Evolutionary conservation across 2,329 filamentous ascomycete genomes (phyloP), one percentile per base, ranked within the genome.

Genomic region (Fusarium sp.): DNA sequence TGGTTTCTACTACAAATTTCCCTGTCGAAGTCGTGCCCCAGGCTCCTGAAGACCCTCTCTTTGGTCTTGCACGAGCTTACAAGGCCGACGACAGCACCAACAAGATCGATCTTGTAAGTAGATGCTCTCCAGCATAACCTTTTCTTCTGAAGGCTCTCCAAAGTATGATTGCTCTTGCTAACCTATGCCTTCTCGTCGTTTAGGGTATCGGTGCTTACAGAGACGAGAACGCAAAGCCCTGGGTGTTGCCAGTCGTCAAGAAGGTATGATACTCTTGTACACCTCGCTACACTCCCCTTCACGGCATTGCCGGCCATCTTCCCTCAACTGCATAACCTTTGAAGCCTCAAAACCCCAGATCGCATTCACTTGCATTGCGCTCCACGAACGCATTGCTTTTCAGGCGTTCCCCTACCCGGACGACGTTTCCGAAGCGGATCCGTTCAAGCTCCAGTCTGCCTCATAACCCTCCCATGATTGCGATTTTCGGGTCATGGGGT

Each of bases 181-280:
- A 77, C 64, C 39, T 62, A n/a, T 59, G 38, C 44, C 57, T 65
- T 60, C 44, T 44, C 44, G 13, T 62, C 50, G 38, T 44, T 41
- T 66, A 90, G 89, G 90, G 90, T 66, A 91, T 98, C 85, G 96
- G 96, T 78, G 96, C 96, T 67, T 99, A 99, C 85, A 90, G 96
- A 82, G 96, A 98, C 81, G 89, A 98, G 85, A 93, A 95, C 81
- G 96, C 95, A 70, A 98, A 98, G 87, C 96, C 96, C 7, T 99
- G 96, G 96, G 91, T 99, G 71, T 85, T 99, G 73, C 96, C 96
- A 26, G 96, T 98, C 6, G 96, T 98, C 71, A 97, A 94, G 86
- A 97, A 97, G 93, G 96, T 97, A 86, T 61, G 76, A 60, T 41
- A 45, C 66, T 62, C 47, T 48, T 36, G 36, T 44, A 22, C 56